A percentile compares a stretch with the other conserved stretches of the same genome.
Evolutionary conservation across 2,329 filamentous ascomycete genomes (phyloP).

Genomic region (Clonostachys chloroleuca): DNA sequence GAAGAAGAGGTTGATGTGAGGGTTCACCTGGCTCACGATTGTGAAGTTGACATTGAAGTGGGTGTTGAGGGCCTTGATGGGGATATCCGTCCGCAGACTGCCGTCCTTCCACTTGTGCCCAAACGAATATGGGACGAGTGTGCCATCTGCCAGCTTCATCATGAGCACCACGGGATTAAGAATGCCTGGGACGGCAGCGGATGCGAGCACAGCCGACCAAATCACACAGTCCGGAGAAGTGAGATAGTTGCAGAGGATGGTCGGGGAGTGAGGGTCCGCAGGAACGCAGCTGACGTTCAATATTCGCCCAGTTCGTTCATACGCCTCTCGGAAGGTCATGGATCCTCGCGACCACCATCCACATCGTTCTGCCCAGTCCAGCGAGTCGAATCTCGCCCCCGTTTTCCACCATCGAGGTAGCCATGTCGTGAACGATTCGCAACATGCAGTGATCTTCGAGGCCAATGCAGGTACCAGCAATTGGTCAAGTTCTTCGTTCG

Average conservation of each 20-base stretch:
- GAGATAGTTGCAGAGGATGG: conserved; percentile 91
- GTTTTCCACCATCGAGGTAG: conserved; percentile 83
- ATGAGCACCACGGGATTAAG: conserved; percentile 91
- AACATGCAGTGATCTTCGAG: conserved; percentile 77
- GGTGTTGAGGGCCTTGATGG: conserved; percentile 86
- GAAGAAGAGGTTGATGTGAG: conserved; percentile 98
- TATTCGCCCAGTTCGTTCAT: conserved; percentile 87
- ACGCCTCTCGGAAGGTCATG: conserved; percentile 92
- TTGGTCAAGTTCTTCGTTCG: conserved; percentile 82
- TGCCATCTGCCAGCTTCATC: conserved; percentile 78
- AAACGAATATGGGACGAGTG: conserved; percentile 85
- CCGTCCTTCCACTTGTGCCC: conserved; percentile 99
- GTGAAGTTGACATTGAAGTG: conserved; percentile 99
- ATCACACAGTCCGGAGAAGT: conserved; percentile 96
- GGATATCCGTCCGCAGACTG: conserved; percentile 89
- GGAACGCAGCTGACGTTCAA: conserved; percentile 95
- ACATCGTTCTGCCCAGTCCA: conserved; percentile 83
- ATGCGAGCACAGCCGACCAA: conserved; percentile 94
- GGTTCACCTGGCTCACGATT: conserved; percentile 85
- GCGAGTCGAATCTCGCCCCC: conserved; percentile 87
- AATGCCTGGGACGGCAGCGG: conserved; percentile 92
- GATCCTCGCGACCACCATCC: conserved; percentile 90
- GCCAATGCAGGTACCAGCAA: conserved; percentile 86
- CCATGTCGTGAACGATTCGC: conserved; percentile 75
- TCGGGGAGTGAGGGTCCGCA: conserved; percentile 86